A percentile compares a stretch with the other conserved stretches of the same genome.
These are phyloP conservation scores for Globisporangium emineosum DNA, from an alignment of 352 stramenopile genomes.

Conservation along the genomic window DNA sequence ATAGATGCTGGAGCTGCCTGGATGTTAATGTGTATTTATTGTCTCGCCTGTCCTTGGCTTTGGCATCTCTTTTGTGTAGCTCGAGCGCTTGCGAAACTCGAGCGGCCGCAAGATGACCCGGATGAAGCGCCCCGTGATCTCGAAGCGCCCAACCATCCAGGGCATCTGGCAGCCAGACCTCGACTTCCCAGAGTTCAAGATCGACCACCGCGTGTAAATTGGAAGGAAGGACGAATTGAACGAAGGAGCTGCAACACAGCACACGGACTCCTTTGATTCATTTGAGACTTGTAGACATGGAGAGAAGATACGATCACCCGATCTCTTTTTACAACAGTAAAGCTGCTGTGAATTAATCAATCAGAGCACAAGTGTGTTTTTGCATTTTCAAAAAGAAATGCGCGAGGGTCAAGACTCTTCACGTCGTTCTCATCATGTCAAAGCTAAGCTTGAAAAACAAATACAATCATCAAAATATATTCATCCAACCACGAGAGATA, in stretches of 20 bases:
- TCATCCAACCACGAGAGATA: slow-evolving; percentile 12
- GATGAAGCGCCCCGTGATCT: slow-evolving; percentile 83
- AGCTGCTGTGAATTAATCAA: not conserved
- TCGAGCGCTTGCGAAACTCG: slow-evolving; percentile 81
- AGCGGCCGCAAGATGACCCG: slow-evolving; percentile 87
- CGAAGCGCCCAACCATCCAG: slow-evolving; percentile 78
- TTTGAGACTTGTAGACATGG: not conserved
- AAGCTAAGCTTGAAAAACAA: too few species aligned
- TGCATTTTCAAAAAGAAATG: not conserved
- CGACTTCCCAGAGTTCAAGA: slow-evolving; percentile 83
- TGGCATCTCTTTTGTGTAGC: slow-evolving; percentile 28
- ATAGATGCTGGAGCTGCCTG: not conserved
- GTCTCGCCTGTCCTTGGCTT: not conserved
- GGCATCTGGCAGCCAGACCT: slow-evolving; percentile 88
- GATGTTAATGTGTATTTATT: not conserved
- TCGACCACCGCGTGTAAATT: slow-evolving; percentile 55
- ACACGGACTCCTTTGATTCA: not conserved
- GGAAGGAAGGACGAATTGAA: slow-evolving; percentile 3
- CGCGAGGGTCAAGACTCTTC: too few species aligned
- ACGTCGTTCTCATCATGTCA: too few species aligned
- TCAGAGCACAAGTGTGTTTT: not conserved
- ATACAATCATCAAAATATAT: slow-evolving; percentile 25
- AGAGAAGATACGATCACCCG: not conserved
- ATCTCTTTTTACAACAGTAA: not conserved
- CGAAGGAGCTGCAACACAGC: not conserved